Evolutionary conservation across 2,329 filamentous ascomycete genomes (phyloP), one percentile per base, ranked within the genome.

Genomic region (Nemania bipapillata): DNA sequence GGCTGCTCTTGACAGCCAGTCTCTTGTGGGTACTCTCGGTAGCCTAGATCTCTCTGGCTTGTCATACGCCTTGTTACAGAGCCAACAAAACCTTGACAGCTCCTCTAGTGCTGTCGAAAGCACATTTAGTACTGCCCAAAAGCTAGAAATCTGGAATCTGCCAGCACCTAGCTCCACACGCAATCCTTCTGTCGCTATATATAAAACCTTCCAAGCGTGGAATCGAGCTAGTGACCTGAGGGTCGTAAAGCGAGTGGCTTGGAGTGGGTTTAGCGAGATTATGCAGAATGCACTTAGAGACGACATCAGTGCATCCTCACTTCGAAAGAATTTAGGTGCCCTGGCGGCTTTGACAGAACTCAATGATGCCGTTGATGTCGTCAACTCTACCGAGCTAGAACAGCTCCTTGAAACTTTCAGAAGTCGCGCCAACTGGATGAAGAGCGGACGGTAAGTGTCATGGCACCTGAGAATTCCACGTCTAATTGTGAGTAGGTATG

Each of bases 91-190:
- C 24, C 80, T 86, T 9, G 87, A 88, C 40, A 85, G 83, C 30
- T 86, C 86, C 3, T 83, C 86, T 1, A 81, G 85, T 7, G 88
- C 88, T 0, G 83, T 92, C 7, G 90, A 93, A 54, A 91, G 87
- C 69, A 93, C 93, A 61, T 91, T 97, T 71, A 87, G 89, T 61
- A 93, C 92, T 5, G 94, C 94, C 22, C 88, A 92, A 68, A 91
- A 91, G 72, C 84, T 98, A 17, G 94, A 96, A 73, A 91, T 95
- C 75, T 99, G 96, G 96, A 94, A 97, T 77, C 85, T 98, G 22
- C 92, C 92, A 15, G 89, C 90, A 0, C 92, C 94, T 0, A 83
- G 85, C 7, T 81, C 85, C 2, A 87, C 86, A 56, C 83, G 86
- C 12, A 90, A 88, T 32, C 88, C 91, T 63, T 85, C 90, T 1